Evolutionary conservation across 371 early-diverging fungal genomes (phyloP).

Genomic region (Caulochytrium protostelioides): DNA sequence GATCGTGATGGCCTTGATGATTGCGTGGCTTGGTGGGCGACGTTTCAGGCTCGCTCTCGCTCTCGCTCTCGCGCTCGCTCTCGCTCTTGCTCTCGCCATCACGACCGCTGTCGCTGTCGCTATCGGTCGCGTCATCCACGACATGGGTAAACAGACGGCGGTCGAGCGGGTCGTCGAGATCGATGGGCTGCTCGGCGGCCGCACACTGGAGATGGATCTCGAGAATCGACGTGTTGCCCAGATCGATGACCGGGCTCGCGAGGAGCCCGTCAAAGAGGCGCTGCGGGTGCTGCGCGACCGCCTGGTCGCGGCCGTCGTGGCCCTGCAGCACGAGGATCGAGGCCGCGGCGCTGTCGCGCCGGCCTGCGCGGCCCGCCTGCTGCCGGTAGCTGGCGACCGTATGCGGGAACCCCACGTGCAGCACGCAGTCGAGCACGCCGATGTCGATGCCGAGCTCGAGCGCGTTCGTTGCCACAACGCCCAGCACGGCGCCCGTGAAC

Average conservation of each 20-base stretch:
- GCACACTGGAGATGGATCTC: conserved; percentile 43
- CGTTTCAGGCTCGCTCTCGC: neutral
- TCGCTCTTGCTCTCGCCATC: no score
- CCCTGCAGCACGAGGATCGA: conserved; percentile 27
- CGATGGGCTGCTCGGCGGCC: conserved; percentile 27
- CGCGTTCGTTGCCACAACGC: conserved; percentile 17
- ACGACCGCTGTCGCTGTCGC: no score
- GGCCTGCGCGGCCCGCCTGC: conserved; percentile 46
- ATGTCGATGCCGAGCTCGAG: conserved; percentile 22
- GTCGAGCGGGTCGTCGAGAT: conserved; percentile 1
- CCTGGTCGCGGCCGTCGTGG: conserved; percentile 32
- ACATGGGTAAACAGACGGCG: conserved; percentile 15
- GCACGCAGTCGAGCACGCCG: conserved; percentile 14
- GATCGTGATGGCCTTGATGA: neutral
- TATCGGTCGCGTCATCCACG: conserved; percentile 5
- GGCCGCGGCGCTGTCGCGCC: conserved; percentile 33
- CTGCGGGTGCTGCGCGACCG: conserved; percentile 21
- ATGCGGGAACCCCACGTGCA: conserved; percentile 16
- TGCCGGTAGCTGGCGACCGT: conserved; percentile 26
- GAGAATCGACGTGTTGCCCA: conserved; percentile 16
- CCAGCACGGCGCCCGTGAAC: conserved; percentile 14
- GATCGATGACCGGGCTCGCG: conserved; percentile 15
- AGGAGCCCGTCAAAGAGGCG: conserved; percentile 20
- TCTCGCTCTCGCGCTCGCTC: neutral
- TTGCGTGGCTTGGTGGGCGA: neutral